Base-by-base conservation (phyloP, 2,329 filamentous ascomycete genomes). In the Stagonosporopsis cucurbitacearum region DNA sequence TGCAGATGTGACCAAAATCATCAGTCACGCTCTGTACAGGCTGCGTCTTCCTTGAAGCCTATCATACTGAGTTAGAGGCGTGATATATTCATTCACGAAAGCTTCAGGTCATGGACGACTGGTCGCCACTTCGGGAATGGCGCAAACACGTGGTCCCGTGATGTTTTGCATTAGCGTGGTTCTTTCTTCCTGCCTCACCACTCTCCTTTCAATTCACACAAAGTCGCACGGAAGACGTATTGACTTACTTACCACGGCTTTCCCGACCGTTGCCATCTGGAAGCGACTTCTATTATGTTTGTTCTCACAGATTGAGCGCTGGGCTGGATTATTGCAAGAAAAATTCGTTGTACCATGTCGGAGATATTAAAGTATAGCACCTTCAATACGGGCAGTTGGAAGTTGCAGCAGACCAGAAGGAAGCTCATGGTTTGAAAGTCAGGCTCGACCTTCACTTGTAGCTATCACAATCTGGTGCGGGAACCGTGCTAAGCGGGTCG, bases 111-210 rank as follows among this genome's bases (percentile, higher is more conserved):
- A 17, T 6, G 11, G 20, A 19, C n/a, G 30, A 37, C 4, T 19
- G 35, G 6, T 35, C 17, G 17, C 39, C 25, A 8, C 2, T 36
- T 47, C 6, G 17, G 20, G 28, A 22, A n/a, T 59, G 40, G 60
- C 17, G 15, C 37, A 22, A 25, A 13, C 63, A 60, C 67, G 65
- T 40, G 37, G 50, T 63, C 70, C 62, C 61, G 60, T 72, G 69
- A 72, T 62, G 41, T 56, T 53, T 58, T 56, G 60, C 59, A 64
- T 62, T 70, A 70, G 70, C 68, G 65, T 55, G 61, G 46, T 48
- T 40, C 56, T 12, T 28, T 50, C 22, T 33, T 11, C 30, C 48
- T 49, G 47, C 59, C 58, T 52, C 51, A 48, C 58, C 40, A 52
- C n/a, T 45, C 19, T 30, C 50, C 52, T 55, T 60, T 52, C 46